Evolutionary conservation across 2,329 filamentous ascomycete species (phyloP), one percentile per base, ranked within the genome.

Genomic region (Ambrosiella cleistominuta): DNA sequence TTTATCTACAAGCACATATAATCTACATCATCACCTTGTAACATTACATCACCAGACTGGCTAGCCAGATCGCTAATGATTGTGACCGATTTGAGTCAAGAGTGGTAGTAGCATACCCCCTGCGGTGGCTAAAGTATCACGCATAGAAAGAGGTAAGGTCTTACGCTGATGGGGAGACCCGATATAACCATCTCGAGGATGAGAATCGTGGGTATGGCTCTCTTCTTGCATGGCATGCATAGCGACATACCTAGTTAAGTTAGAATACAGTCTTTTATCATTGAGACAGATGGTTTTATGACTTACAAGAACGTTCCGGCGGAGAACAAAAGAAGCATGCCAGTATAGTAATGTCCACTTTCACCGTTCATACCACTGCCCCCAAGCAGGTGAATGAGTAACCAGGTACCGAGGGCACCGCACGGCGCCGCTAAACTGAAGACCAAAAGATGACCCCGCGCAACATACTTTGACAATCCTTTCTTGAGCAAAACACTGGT

Each of bases 151-250:
- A 39, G 78, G 77, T 54, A 70, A 70, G 58, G 76, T 69, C 66
- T 77, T 77, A 60, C 75, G 72, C 65, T 78, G 74, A 45, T 71
- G 65, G 13, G 68, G 65, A 2, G 70, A 70, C 17, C 83, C 79
- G 6, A 72, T 65, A 65, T 80, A 81, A 56, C 81, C 76, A 62
- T 83, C 81, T 0, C 69, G 64, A 56, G 72, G 69, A 59, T 78
- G 73, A n/a, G 80, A 74, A 62, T 82, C 75, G 37, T 76, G 71
- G 1, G 71, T 67, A 7, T 70, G 69, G 56, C 75, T 72, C 19
- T 83, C 80, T 66, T 95, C 90, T 67, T 94, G 87, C 88, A 97
- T 95, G 0, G 90, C 89, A 67, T 98, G 93, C 90, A 97, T 96
- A 0, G 93, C 93, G 49, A 98, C 93, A 66, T 97, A 95, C 64